These are phyloP conservation scores for Verticillium longisporum DNA, from an alignment of 2,329 filamentous ascomycete species.

Conservation along the genomic window DNA sequence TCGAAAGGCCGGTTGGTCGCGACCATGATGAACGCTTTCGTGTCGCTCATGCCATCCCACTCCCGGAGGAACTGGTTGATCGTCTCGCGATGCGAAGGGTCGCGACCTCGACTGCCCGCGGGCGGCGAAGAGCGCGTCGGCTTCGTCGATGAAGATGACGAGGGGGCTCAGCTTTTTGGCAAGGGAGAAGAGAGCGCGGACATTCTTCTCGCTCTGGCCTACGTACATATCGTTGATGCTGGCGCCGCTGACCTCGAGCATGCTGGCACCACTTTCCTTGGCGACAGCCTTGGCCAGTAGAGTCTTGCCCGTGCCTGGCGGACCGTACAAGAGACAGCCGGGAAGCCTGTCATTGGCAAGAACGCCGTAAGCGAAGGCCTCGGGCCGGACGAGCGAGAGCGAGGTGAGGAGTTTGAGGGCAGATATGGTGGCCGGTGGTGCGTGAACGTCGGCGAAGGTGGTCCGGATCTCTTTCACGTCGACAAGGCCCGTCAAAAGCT, in stretches of 20 bases:
- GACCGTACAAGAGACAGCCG: conserved; percentile 81
- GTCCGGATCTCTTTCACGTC: conserved; percentile 76
- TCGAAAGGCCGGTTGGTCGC: conserved; percentile 95
- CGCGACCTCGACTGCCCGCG: conserved; percentile 60
- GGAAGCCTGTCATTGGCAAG: conserved; percentile 86
- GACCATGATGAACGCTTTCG: conserved; percentile 93
- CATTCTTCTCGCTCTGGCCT: conserved; percentile 93
- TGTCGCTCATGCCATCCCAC: conserved; percentile 84
- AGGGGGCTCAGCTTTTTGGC: conserved; percentile 88
- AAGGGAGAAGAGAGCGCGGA: conserved; percentile 82
- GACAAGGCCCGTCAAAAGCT: conserved; percentile 73
- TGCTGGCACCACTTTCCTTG: conserved; percentile 61
- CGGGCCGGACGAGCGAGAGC: conserved; percentile 76
- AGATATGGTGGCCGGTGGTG: conserved; percentile 73
- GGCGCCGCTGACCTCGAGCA: conserved; percentile 84
- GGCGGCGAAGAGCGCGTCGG: conserved; percentile 82
- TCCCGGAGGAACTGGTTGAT: conserved; percentile 96
- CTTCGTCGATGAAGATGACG: conserved; percentile 95
- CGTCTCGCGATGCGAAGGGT: conserved; percentile 72
- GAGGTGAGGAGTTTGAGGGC: conserved; percentile 85
- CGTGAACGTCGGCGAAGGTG: conserved; percentile 83
- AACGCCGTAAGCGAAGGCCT: conserved; percentile 95
- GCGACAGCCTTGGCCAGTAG: conserved; percentile 63
- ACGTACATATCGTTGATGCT: conserved; percentile 96
- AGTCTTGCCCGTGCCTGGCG: conserved; percentile 74